Evolutionary conservation across 139 green algal genomes (phyloP).

Genomic region (Spirogloea muscicola): DNA sequence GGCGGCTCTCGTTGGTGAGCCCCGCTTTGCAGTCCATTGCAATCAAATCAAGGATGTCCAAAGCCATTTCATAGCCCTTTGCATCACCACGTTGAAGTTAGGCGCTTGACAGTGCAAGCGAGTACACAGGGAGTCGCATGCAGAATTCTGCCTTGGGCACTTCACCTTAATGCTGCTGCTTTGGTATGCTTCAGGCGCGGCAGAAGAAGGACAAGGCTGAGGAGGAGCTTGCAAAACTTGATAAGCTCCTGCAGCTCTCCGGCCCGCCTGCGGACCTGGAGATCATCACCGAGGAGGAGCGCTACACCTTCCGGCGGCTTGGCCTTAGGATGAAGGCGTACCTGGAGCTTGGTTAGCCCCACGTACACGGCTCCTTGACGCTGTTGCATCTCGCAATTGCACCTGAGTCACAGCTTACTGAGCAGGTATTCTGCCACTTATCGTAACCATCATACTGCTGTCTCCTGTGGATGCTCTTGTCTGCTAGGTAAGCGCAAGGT

Average conservation of each 20-base stretch:
- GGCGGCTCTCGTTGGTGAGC: slow-evolving; percentile 11
- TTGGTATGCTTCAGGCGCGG: slow-evolving; percentile 13
- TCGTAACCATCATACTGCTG: background rate
- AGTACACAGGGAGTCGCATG: no score
- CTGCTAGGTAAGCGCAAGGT: slow-evolving; percentile 29
- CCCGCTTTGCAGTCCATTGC: no score
- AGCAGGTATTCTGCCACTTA: background rate
- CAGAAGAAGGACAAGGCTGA: slow-evolving; percentile 21
- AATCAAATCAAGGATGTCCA: no score
- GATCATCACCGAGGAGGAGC: slow-evolving; percentile 45
- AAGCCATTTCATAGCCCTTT: no score
- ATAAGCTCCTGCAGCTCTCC: slow-evolving; percentile 7
- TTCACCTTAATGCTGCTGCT: background rate
- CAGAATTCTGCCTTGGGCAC: background rate
- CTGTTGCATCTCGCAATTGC: background rate
- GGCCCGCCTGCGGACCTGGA: slow-evolving; percentile 20
- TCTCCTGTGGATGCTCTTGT: background rate
- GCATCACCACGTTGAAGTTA: no score
- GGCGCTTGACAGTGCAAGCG: no score
- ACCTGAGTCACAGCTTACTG: background rate
- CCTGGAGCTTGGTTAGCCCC: slow-evolving; percentile 32
- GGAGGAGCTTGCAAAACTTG: slow-evolving; percentile 26
- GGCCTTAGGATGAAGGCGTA: slow-evolving; percentile 44
- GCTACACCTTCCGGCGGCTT: slow-evolving; percentile 30
- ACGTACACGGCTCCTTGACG: background rate